phyloP scores from a whole-genome alignment of 192 early-diverging fungal species.

The Phlyctochytrium arcticum region DNA sequence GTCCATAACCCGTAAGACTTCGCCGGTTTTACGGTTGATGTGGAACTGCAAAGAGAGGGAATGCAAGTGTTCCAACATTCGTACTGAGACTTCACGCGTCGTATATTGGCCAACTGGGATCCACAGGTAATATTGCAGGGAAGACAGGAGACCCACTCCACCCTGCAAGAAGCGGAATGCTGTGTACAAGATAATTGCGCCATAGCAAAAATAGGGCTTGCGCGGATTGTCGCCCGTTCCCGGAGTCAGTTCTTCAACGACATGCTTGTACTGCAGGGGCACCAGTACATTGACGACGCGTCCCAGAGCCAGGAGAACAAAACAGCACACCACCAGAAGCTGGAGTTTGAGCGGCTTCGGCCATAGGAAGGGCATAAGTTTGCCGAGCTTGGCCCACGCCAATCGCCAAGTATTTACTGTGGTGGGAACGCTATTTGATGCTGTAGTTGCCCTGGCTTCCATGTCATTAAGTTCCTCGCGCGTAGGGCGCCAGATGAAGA shows the following conservation, averaged over 20 bases:
- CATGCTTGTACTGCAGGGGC: conserved; percentile 74
- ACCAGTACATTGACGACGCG: conserved; percentile 77
- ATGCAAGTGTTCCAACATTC: conserved; percentile 88
- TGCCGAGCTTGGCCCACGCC: conserved; percentile 37
- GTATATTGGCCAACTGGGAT: conserved; percentile 92
- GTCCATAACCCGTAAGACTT: conserved; percentile 88
- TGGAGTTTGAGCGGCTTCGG: conserved; percentile 63
- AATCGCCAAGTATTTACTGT: conserved; percentile 29
- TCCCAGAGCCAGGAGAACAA: conserved; percentile 55
- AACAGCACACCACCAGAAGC: conserved; percentile 63
- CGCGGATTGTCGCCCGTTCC: neutral
- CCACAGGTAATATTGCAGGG: conserved; percentile 83
- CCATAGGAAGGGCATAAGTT: conserved; percentile 81
- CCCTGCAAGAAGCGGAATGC: conserved; percentile 73
- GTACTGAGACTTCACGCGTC: conserved; percentile 84
- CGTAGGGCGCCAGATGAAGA: neutral
- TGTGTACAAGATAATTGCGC: conserved; percentile 56
- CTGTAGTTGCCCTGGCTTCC: neutral
- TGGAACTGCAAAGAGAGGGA: conserved; percentile 86
- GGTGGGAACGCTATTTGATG: conserved; percentile 8
- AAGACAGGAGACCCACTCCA: conserved; percentile 64
- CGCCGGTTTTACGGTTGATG: conserved; percentile 90
- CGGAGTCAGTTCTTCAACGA: conserved; percentile 68
- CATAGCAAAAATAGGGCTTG: conserved; percentile 45
- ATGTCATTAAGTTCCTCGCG: neutral